Conservation (phyloP, 1,284 basidiomycete species). For the Cryptococcus sp. region DNA sequence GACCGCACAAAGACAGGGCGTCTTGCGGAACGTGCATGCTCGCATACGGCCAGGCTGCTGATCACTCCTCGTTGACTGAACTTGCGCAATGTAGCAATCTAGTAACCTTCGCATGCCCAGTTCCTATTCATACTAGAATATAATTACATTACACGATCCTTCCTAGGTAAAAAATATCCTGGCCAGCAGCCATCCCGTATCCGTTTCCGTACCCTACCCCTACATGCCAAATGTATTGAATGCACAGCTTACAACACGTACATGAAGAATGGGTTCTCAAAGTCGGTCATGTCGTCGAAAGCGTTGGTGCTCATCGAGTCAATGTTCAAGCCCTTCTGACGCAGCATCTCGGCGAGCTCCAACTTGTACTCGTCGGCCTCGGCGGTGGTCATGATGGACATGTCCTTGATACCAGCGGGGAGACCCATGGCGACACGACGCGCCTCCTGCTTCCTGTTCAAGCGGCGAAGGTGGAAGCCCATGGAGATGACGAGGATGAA, state of each 20-base stretch:
- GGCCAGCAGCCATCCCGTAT: too few relatives aligned
- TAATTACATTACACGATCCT: too few relatives aligned
- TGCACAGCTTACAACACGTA: conserved; percentile 19
- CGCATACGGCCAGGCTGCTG: too few relatives aligned
- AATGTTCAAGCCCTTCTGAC: conserved; percentile 20
- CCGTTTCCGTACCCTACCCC: too few relatives aligned
- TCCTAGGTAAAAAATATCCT: too few relatives aligned
- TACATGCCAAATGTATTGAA: too few relatives aligned
- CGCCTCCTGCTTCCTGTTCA: conserved; percentile 43
- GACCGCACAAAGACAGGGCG: too few relatives aligned
- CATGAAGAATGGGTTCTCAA: conserved; percentile 30
- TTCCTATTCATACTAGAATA: too few relatives aligned
- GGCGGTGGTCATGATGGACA: conserved; percentile 29
- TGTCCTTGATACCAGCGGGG: conserved; percentile 44
- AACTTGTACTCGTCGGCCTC: conserved; percentile 38
- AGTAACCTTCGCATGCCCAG: too few relatives aligned
- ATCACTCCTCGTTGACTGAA: too few relatives aligned
- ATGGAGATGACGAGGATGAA: conserved; percentile 40
- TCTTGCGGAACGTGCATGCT: too few relatives aligned
- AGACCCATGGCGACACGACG: conserved; percentile 43
- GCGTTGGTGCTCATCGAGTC: conserved; percentile 25
- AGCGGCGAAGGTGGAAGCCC: conserved; percentile 42
- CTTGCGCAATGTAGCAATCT: too few relatives aligned
- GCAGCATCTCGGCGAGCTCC: conserved; percentile 24
- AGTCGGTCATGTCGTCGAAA: conserved; percentile 40